These are phyloP conservation scores for Phlegmacium glaucopus DNA, from an alignment of 768 basidiomycete species.

Conservation along the genomic window DNA sequence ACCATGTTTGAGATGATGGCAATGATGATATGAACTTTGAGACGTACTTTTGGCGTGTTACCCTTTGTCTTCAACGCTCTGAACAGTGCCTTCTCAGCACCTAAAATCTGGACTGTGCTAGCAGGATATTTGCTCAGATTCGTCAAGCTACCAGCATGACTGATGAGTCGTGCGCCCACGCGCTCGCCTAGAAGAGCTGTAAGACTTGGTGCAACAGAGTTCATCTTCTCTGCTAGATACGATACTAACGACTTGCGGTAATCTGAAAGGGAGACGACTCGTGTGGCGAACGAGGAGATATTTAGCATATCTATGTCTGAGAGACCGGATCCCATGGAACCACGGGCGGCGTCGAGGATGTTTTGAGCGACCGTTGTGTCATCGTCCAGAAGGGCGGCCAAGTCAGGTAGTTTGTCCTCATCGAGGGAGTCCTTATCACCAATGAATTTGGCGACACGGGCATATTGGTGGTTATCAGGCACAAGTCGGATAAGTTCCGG, in stretches of 20 bases:
- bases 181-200: slow-evolving; percentile 90
- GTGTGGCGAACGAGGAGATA: slow-evolving; percentile 85
- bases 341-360: slow-evolving; percentile 89
- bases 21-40: neutral
- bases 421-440: slow-evolving; percentile 81
- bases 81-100: slow-evolving; percentile 98
- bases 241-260: slow-evolving; percentile 88
- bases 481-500: slow-evolving; percentile 94
- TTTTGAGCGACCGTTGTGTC: slow-evolving; percentile 87
- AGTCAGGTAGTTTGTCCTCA: slow-evolving; percentile 77
- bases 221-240: slow-evolving; percentile 96
- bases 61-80: slow-evolving; percentile 97
- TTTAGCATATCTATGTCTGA: slow-evolving; percentile 94
- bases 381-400: slow-evolving; percentile 79
- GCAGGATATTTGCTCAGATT: slow-evolving; percentile 98
- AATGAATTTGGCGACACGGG: slow-evolving; percentile 79
- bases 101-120: slow-evolving; percentile 95
- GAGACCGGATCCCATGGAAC: slow-evolving; percentile 92
- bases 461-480: slow-evolving; percentile 93
- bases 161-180: slow-evolving; percentile 89
- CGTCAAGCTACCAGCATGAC: slow-evolving; percentile 93
- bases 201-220: slow-evolving; percentile 90
- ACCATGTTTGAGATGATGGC: neutral
- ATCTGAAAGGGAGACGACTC: slow-evolving; percentile 89
- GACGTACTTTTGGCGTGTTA: slow-evolving; percentile 88